These are phyloP conservation scores for Colletotrichum siamense DNA, from an alignment of 2,329 filamentous ascomycete genomes.

Conservation along the genomic window DNA sequence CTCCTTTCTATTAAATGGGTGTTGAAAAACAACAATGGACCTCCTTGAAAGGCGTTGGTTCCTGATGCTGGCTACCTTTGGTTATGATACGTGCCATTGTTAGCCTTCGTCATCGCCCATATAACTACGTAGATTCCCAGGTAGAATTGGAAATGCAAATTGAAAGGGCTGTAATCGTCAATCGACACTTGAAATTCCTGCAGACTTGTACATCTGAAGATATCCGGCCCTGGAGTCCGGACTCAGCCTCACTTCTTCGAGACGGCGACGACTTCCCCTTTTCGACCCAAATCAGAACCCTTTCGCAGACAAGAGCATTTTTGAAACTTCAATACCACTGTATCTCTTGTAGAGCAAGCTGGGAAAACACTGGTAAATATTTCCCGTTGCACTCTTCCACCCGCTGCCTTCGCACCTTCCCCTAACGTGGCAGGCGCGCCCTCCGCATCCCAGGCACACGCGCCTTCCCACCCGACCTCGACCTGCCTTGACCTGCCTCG, in stretches of 20 bases:
- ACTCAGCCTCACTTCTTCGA: background rate
- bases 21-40: background rate
- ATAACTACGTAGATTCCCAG: background rate
- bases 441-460: background rate
- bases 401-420: background rate
- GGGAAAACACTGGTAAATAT: background rate
- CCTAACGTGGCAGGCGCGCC: background rate
- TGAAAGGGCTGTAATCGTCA: background rate
- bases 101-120: background rate
- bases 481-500: background rate
- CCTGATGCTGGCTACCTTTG: background rate
- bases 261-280: rapidly evolving
- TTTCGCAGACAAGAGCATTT: background rate
- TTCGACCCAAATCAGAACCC: background rate
- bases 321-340: background rate
- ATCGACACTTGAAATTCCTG: background rate
- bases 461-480: background rate
- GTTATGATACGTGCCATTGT: background rate
- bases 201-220: background rate
- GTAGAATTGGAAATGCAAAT: rapidly evolving
- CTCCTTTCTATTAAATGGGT: rapidly evolving
- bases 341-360: background rate
- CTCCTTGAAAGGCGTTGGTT: background rate
- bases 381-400: background rate
- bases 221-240: background rate